phyloP scores from a whole-genome alignment of 2,329 filamentous ascomycete genomes.

The Metarhizium guizhouense region DNA sequence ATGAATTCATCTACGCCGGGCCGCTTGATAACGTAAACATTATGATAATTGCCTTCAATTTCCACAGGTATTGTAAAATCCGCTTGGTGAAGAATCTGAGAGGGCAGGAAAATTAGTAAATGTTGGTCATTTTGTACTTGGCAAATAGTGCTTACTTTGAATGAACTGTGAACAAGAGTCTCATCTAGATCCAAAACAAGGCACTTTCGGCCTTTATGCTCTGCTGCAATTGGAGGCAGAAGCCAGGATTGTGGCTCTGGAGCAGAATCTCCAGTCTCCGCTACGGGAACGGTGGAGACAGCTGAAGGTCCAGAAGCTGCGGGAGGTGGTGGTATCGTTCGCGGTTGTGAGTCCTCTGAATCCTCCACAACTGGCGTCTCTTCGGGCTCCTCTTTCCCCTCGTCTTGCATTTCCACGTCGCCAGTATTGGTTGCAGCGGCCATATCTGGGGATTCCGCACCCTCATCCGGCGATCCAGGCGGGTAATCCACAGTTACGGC shows the following conservation, averaged over 20 bases:
- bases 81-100: conserved; percentile 87
- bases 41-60: conserved; percentile 97
- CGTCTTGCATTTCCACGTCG: conserved; percentile 61
- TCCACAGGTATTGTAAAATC: conserved; percentile 99
- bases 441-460: conserved; percentile 16
- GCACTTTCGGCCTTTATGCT: conserved; percentile 83
- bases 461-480: conserved; percentile 21
- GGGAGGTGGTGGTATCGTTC: conserved; percentile 22
- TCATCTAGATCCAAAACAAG: conserved; percentile 93
- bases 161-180: conserved; percentile 95
- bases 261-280: conserved; percentile 33
- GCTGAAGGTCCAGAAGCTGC: conserved; percentile 32
- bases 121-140: not conserved
- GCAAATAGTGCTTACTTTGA: conserved; percentile 54
- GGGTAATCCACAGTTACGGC: conserved; percentile 32
- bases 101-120: conserved; percentile 8
- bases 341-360: conserved; percentile 24
- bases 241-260: conserved; percentile 53
- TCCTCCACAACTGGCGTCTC: conserved; percentile 30
- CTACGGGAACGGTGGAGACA: conserved; percentile 28
- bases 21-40: conserved; percentile 98
- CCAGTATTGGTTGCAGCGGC: conserved; percentile 40
- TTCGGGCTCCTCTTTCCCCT: conserved; percentile 40
- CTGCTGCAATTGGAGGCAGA: conserved; percentile 70
- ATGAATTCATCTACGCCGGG: conserved; percentile 99